Conservation (phyloP, 352 stramenopile genomes). For the Blastocystis sp. region DNA sequence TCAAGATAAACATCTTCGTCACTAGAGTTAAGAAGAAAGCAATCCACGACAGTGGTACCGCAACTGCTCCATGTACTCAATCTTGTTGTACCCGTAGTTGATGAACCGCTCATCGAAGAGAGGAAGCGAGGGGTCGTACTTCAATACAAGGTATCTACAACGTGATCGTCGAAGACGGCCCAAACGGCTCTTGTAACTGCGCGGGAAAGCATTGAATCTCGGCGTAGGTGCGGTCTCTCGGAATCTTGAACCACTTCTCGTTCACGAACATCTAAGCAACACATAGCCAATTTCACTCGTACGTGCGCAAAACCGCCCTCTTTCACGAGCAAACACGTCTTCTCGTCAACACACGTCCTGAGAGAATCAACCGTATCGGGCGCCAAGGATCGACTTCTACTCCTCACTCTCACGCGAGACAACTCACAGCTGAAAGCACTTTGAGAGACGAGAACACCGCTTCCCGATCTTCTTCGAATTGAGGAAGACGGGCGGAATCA, state of each 20-base stretch:
- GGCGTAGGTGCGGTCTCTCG: not conserved
- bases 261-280: constrained; percentile 28
- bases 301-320: constrained; percentile 50
- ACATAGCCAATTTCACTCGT: not conserved
- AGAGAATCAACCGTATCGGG: not conserved
- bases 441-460: not conserved
- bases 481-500: constrained; percentile 48
- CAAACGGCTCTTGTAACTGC: constrained; percentile 38
- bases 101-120: constrained; percentile 70
- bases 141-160: constrained; percentile 62
- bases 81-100: constrained; percentile 74
- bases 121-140: constrained; percentile 11
- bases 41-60: not conserved
- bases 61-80: constrained; percentile 65
- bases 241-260: constrained; percentile 11
- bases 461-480: not conserved
- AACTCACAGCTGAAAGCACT: constrained; percentile 10
- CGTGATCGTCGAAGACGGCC: not conserved
- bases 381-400: constrained; percentile 2
- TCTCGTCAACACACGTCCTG: constrained; percentile 3
- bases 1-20: constrained; percentile 13
- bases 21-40: not conserved
- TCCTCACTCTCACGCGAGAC: not conserved
- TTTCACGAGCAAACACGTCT: constrained; percentile 31
- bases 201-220: constrained; percentile 38